Evolutionary conservation across 164 flowering plant species (phyloP).

Genomic region (Nymphaea colorata): DNA sequence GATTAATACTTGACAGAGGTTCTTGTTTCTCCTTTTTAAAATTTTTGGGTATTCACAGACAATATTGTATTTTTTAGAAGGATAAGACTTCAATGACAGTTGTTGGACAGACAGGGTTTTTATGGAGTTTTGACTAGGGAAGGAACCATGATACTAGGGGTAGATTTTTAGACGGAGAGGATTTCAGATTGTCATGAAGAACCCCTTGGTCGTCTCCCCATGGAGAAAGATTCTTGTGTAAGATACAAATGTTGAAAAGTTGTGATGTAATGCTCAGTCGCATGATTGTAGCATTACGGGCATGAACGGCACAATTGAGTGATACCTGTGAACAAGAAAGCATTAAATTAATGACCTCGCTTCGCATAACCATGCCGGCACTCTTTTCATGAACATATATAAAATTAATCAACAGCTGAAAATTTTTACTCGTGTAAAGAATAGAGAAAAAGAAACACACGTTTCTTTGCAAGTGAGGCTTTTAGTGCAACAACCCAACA

Average conservation of each 20-base stretch:
- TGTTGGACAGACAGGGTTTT: not conserved
- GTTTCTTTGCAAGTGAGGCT: not conserved
- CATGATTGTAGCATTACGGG: not conserved
- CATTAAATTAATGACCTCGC: not conserved
- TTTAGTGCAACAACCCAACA: not conserved
- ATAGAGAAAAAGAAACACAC: not conserved
- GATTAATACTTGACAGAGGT: not conserved
- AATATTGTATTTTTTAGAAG: too few relatives aligned
- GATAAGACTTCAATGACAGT: not conserved
- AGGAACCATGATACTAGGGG: not conserved
- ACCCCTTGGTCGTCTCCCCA: not conserved
- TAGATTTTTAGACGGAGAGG: not conserved
- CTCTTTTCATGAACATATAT: not conserved
- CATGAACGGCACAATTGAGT: not conserved
- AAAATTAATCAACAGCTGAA: not conserved
- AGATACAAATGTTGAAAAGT: not conserved
- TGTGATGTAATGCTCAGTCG: not conserved
- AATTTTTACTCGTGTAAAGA: too few relatives aligned
- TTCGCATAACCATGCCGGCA: too few relatives aligned
- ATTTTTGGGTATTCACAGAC: not conserved
- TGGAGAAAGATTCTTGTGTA: not conserved
- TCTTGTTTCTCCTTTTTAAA: not conserved
- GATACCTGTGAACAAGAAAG: not conserved
- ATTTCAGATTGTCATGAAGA: not conserved
- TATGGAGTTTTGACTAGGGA: not conserved